These are phyloP conservation scores for Lagerstroemia speciosa DNA, from an alignment of 345 rosid species.

Conservation along the genomic window DNA sequence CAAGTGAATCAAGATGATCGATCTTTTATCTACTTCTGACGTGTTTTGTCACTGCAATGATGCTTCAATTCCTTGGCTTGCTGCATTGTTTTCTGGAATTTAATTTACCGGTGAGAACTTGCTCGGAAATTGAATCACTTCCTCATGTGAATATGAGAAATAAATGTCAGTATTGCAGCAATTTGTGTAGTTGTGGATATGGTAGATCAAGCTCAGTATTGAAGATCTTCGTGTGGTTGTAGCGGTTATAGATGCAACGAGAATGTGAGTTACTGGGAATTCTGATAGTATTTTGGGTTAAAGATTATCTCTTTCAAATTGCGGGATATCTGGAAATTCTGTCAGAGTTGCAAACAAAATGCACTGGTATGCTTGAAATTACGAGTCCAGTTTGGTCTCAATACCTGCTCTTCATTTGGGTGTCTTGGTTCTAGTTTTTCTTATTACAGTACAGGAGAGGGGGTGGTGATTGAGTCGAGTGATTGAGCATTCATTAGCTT, in stretches of 20 bases:
- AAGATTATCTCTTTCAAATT: background rate
- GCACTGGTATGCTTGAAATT: background rate
- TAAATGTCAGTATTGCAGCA: too few species aligned
- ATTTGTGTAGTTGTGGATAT: background rate
- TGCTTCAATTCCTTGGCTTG: background rate
- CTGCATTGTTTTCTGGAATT: background rate
- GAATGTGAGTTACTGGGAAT: background rate
- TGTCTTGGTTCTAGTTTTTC: too few species aligned
- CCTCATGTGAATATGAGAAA: background rate
- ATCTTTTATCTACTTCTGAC: background rate
- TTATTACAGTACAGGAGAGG: too few species aligned
- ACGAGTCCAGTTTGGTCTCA: background rate
- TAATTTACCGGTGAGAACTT: background rate
- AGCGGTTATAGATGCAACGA: background rate
- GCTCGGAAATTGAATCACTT: background rate
- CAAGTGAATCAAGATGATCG: background rate
- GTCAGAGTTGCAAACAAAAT: background rate
- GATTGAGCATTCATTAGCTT: too few species aligned
- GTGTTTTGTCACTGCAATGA: background rate
- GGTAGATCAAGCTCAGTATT: background rate
- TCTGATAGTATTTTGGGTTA: background rate
- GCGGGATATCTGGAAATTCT: background rate
- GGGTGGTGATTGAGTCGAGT: too few species aligned
- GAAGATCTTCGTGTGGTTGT: background rate
- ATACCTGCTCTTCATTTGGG: too few species aligned